Evolutionary conservation across 768 basidiomycete genomes (phyloP), one percentile per base, ranked within the genome.

Genomic region (Mycena sanguinolenta): DNA sequence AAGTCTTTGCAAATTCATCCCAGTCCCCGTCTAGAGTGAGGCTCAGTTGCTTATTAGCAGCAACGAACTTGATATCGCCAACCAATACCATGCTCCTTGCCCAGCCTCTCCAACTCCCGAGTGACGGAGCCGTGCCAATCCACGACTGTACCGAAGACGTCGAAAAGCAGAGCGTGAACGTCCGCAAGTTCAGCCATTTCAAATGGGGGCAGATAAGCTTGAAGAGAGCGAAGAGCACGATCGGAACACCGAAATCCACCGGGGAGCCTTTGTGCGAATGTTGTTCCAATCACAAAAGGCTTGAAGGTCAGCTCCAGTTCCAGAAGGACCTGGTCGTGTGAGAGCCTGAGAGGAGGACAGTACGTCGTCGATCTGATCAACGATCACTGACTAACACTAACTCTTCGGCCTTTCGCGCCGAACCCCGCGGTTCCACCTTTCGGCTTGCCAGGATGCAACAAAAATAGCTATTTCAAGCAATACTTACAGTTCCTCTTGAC

Each of bases 1-100:
- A 92, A 71, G 89, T 86, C 49, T 82, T 75, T 0, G 89, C 86
- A 73, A 92, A 90, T 17, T 79, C 82, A 0, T 64, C 63, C 87
- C 87, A 88, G 71, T 87, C 80, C 62, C 73, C 67, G 21, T 76
- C 78, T 75, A 16, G 5, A 14, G 32, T 44, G 13, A 14, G 19
- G 21, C 10, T n/a, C 28, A n/a, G 17, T 8, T 44, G 16, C 13
- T 7, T 39, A 39, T 25, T 12, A 12, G n/a, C n/a, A 25, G 23
- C 49, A 19, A 50, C 23, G 12, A 27, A 19, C 32, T 10, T 3
- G 28, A 4, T 3, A 19, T n/a, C 30, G 50, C 78, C 16, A 30
- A 80, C 80, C 79, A 38, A 79, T 28, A 2, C 71, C 75, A 67
- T 79, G 75, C 64, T 77, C 80, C 61, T 74, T 75, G 13, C 79